phyloP scores from a whole-genome alignment of 495 filamentous ascomycete species.

The Neurospora sp. region DNA sequence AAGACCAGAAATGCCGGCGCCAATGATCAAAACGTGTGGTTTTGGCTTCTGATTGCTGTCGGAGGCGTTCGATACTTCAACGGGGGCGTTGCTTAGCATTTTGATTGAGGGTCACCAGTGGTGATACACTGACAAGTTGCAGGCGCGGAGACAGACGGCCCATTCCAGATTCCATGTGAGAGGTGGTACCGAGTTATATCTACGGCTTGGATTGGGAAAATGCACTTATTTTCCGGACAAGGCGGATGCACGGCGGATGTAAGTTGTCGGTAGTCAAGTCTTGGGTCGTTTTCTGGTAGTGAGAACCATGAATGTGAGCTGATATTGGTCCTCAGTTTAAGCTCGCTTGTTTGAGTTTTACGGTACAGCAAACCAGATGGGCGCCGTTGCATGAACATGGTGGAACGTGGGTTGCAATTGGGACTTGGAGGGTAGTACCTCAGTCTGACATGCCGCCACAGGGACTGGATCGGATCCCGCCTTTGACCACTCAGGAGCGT shows the following conservation, averaged over 20 bases:
- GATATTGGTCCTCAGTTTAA: neutral
- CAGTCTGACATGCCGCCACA: neutral
- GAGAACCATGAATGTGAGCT: neutral
- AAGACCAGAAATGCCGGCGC: conserved; percentile 51
- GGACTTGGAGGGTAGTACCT: neutral
- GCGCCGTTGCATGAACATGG: neutral
- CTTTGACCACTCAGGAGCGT: neutral
- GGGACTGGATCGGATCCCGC: neutral
- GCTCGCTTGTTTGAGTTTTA: neutral
- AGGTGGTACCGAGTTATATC: neutral
- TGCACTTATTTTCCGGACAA: neutral
- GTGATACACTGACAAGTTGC: neutral
- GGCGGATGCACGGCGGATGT: neutral
- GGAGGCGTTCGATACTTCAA: neutral
- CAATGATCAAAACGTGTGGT: conserved; percentile 40
- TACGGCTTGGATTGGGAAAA: neutral
- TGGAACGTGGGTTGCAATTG: neutral
- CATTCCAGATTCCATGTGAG: neutral
- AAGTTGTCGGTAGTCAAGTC: neutral
- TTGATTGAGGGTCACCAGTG: neutral
- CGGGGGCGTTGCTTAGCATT: neutral
- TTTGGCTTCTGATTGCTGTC: neutral
- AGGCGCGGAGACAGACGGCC: neutral
- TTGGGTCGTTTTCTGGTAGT: neutral
- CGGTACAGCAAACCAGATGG: neutral